These are phyloP conservation scores for Paramecium sexaurelia DNA, from an alignment of 73 alveolate genomes.

Conservation along the genomic window DNA sequence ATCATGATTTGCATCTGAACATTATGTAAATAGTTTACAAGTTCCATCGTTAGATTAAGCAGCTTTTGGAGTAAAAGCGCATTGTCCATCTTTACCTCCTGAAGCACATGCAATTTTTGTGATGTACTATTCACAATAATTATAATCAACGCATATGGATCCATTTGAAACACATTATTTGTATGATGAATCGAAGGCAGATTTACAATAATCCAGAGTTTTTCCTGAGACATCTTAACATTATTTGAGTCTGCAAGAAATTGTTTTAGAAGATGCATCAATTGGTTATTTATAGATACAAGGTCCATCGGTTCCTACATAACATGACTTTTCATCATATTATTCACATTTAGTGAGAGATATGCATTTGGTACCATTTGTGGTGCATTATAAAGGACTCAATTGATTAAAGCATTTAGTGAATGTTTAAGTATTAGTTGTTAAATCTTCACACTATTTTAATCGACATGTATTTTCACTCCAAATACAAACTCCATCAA, in stretches of 20 bases:
- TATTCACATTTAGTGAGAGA: not conserved
- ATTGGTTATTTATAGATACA: not conserved
- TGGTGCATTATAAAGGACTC: not conserved
- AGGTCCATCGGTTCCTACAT: conserved; percentile 13
- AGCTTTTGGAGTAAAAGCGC: not conserved
- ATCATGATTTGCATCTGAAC: conserved; percentile 46
- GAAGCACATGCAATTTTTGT: conserved; percentile 8
- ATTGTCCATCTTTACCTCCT: conserved; percentile 42
- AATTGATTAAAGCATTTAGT: not conserved
- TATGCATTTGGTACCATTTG: conserved; percentile 8
- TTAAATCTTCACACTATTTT: conserved; percentile 2
- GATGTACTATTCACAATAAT: not conserved
- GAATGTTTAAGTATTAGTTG: not conserved
- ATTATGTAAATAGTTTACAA: not conserved
- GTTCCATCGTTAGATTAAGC: not conserved
- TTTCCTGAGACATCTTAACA: not conserved
- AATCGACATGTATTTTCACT: not conserved
- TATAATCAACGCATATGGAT: not conserved
- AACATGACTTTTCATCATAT: not conserved
- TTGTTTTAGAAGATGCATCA: not conserved
- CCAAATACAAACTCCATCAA: conserved; percentile 29
- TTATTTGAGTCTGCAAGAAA: conserved; percentile 20
- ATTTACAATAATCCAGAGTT: not conserved
- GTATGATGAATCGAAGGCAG: not conserved
- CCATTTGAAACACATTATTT: conserved; percentile 20